Conservation (phyloP, 108 stramenopile genomes). For the Fragilariopsis cylindrus region DNA sequence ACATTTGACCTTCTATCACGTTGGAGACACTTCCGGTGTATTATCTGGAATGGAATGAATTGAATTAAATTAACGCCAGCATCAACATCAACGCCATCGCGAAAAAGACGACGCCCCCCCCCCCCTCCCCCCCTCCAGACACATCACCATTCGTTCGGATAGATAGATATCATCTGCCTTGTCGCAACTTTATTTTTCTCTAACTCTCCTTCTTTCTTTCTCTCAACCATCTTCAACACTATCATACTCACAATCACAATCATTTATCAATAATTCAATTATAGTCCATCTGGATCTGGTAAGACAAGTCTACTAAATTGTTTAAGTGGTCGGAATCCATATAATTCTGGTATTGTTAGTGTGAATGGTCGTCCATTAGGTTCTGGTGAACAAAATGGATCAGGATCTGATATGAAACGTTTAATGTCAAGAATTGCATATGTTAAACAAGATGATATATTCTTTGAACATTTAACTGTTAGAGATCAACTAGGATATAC, state of each 20-base stretch:
- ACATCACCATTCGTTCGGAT: too few species aligned
- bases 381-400: neutral
- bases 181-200: neutral
- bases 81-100: too few species aligned
- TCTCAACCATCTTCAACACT: neutral
- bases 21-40: too few species aligned
- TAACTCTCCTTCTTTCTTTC: neutral
- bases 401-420: constrained; percentile 26
- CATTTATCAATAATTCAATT: neutral
- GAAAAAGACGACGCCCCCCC: too few species aligned
- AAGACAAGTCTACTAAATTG: constrained; percentile 69
- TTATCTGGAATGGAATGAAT: too few species aligned
- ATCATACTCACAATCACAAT: neutral
- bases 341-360: constrained; percentile 50
- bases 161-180: too few species aligned
- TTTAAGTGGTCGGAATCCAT: constrained; percentile 54
- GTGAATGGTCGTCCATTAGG: constrained; percentile 51
- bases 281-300: constrained; percentile 57
- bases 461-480: constrained; percentile 75
- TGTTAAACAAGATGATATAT: constrained; percentile 74
- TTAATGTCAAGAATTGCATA: constrained; percentile 67
- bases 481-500: constrained; percentile 74
- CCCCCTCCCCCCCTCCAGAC: too few species aligned
- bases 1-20: too few species aligned
- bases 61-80: too few species aligned